A percentile compares a stretch with the other conserved stretches of the same genome.
phyloP scores from a whole-genome alignment of 1,284 basidiomycete species.

The Heliocybe sulcata region DNA sequence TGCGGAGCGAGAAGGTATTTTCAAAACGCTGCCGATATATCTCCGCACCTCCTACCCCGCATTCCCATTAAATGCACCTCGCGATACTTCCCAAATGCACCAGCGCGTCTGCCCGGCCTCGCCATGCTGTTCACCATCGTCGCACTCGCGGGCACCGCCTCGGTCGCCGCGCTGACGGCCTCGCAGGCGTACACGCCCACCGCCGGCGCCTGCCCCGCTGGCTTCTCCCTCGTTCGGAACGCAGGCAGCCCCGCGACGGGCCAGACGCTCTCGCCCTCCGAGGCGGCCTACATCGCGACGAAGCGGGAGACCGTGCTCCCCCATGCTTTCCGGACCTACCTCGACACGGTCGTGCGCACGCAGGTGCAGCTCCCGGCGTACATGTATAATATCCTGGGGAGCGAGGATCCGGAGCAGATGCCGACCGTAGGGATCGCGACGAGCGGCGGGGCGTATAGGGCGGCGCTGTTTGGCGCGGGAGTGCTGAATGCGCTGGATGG shows the following conservation, averaged over 20 bases:
- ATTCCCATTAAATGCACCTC: no score
- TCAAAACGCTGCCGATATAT: neutral
- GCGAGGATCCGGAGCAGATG: slow-evolving; percentile 17
- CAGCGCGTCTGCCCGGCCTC: no score
- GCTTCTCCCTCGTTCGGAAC: neutral
- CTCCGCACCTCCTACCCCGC: neutral
- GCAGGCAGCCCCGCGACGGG: neutral
- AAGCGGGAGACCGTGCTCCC: slow-evolving; percentile 18
- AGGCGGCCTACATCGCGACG: slow-evolving; percentile 16
- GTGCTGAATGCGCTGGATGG: slow-evolving; percentile 52
- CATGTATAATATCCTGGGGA: slow-evolving; percentile 24
- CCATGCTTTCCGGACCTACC: slow-evolving; percentile 19
- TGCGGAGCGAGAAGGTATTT: neutral
- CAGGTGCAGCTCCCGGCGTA: slow-evolving; percentile 23
- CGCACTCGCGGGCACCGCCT: no score
- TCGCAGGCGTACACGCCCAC: neutral
- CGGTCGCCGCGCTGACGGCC: no score
- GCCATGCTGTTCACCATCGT: no score
- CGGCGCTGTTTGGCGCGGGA: slow-evolving; percentile 54
- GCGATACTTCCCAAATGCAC: no score
- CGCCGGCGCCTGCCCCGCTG: neutral
- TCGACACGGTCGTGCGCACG: slow-evolving; percentile 23
- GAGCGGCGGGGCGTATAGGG: slow-evolving; percentile 52
- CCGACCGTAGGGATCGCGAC: slow-evolving; percentile 51
- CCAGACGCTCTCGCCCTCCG: slow-evolving; percentile 16